Evolutionary conservation across 2,329 filamentous ascomycete genomes (phyloP).

Genomic region (Hypomyces rosellus): DNA sequence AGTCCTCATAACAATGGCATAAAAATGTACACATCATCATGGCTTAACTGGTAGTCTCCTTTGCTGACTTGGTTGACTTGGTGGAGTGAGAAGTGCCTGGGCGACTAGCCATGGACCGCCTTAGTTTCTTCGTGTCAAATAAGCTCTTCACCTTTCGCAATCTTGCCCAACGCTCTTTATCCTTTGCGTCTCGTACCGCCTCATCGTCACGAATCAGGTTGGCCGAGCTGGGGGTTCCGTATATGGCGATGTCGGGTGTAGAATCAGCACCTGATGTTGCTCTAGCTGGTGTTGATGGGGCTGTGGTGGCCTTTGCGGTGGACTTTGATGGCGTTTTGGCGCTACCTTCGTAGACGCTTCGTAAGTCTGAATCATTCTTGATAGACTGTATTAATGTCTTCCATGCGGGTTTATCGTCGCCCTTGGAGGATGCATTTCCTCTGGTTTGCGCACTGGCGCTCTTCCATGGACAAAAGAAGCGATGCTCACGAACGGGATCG

Average conservation of each 20-base stretch:
- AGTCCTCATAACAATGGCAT: not conserved
- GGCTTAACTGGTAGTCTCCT: not conserved
- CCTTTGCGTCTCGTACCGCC: constrained; percentile 47
- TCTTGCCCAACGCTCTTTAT: constrained; percentile 68
- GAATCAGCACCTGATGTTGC: constrained; percentile 2
- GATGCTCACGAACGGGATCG: constrained; percentile 65
- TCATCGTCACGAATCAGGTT: constrained; percentile 32
- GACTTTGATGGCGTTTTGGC: constrained; percentile 21
- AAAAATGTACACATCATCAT: too few relatives aligned
- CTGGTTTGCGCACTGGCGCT: constrained; percentile 55
- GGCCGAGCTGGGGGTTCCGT: constrained; percentile 9
- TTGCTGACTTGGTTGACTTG: constrained; percentile 8
- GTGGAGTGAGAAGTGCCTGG: constrained; percentile 34
- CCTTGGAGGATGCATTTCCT: constrained; percentile 25
- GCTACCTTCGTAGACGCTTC: constrained; percentile 29
- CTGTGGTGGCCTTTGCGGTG: constrained; percentile 15
- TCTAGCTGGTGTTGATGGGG: constrained; percentile 11
- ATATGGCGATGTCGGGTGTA: constrained; percentile 1
- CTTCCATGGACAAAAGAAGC: constrained; percentile 80
- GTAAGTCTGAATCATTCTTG: constrained; percentile 52
- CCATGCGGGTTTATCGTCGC: constrained; percentile 45
- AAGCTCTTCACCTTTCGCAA: constrained; percentile 65
- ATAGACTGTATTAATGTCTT: constrained; percentile 47
- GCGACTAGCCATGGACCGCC: constrained; percentile 31
- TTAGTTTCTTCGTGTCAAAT: constrained; percentile 59